These are phyloP conservation scores for Rhizophagus prolifer DNA, from an alignment of 192 early-diverging fungal species.

Conservation along the genomic window DNA sequence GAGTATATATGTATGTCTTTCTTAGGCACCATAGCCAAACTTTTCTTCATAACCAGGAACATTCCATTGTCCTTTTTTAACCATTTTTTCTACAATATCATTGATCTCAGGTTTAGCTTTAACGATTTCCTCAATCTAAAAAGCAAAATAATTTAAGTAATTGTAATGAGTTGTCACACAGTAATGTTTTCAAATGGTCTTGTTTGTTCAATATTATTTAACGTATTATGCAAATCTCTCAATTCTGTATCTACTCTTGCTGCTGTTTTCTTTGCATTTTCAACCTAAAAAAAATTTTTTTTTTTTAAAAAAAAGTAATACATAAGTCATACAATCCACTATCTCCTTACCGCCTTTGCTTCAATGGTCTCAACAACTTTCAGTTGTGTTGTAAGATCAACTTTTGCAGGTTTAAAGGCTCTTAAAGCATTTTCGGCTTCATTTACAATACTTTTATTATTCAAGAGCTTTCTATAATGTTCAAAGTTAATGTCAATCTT, in stretches of 20 bases:
- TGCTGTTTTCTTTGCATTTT: conserved; percentile 80
- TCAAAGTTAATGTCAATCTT: conserved; percentile 83
- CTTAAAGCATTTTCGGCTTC: conserved; percentile 85
- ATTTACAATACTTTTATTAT: conserved; percentile 88
- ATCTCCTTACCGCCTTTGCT: conserved; percentile 67
- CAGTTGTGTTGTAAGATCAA: conserved; percentile 84
- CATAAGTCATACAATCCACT: too few relatives aligned
- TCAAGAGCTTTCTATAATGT: conserved; percentile 81
- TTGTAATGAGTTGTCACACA: too few relatives aligned
- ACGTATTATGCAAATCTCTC: conserved; percentile 80
- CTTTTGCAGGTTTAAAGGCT: conserved; percentile 76
- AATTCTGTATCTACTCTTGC: conserved; percentile 84
- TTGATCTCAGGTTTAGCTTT: conserved; percentile 91
- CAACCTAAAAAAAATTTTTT: conserved; percentile 53
- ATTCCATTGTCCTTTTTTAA: conserved; percentile 87
- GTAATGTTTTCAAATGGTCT: conserved; percentile 93
- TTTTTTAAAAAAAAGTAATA: too few relatives aligned
- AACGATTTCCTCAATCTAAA: conserved; percentile 88
- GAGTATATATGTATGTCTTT: not conserved
- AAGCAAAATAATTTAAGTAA: conserved; percentile 7
- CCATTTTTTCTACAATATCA: conserved; percentile 84
- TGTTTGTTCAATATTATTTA: conserved; percentile 90
- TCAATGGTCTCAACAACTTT: conserved; percentile 76
- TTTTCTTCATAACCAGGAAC: conserved; percentile 96
- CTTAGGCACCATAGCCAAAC: conserved; percentile 54